These are phyloP conservation scores for Cladosporium sp. DNA, from an alignment of 2,329 filamentous ascomycete species.

Conservation along the genomic window DNA sequence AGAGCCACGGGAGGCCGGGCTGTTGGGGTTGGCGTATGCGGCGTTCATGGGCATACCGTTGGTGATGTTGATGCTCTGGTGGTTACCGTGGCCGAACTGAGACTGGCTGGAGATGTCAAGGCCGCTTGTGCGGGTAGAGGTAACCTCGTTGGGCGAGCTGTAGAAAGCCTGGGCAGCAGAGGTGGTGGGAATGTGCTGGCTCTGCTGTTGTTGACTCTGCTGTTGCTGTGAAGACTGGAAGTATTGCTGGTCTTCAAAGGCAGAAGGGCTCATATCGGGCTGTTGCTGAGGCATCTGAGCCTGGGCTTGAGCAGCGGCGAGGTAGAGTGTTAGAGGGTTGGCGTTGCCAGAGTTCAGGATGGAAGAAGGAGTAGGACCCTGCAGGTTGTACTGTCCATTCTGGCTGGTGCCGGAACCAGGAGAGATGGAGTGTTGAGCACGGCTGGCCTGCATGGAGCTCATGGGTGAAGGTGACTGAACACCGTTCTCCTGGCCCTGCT, in stretches of 20 bases:
- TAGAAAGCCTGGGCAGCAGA: constrained; percentile 74
- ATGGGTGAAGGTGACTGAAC: constrained; percentile 58
- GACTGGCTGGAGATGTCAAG: constrained; percentile 39
- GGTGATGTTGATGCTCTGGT: constrained; percentile 52
- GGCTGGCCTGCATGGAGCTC: constrained; percentile 59
- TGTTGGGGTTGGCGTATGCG: constrained; percentile 33
- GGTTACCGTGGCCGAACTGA: constrained; percentile 58
- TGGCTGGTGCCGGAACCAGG: constrained; percentile 57
- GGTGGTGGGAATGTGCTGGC: constrained; percentile 47
- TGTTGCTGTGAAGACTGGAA: constrained; percentile 58
- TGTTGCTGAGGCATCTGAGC: constrained; percentile 66
- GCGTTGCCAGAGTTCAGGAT: constrained; percentile 77
- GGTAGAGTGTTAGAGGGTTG: constrained; percentile 91
- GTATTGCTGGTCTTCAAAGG: constrained; percentile 43
- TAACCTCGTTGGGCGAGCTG: constrained; percentile 64
- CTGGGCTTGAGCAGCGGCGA: constrained; percentile 65
- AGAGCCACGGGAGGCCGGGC: constrained; percentile 26
- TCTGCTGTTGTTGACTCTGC: constrained; percentile 37
- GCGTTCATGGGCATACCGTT: constrained; percentile 43
- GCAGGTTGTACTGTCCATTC: constrained; percentile 62
- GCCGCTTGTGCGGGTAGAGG: constrained; percentile 35
- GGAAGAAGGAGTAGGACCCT: constrained; percentile 67
- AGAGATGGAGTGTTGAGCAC: constrained; percentile 61
- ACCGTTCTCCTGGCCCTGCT: constrained; percentile 63
- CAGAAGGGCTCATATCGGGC: constrained; percentile 33